These are phyloP conservation scores for Encephalitozoon romaleae DNA, from an alignment of 371 early-diverging fungal genomes.

Conservation along the genomic window DNA sequence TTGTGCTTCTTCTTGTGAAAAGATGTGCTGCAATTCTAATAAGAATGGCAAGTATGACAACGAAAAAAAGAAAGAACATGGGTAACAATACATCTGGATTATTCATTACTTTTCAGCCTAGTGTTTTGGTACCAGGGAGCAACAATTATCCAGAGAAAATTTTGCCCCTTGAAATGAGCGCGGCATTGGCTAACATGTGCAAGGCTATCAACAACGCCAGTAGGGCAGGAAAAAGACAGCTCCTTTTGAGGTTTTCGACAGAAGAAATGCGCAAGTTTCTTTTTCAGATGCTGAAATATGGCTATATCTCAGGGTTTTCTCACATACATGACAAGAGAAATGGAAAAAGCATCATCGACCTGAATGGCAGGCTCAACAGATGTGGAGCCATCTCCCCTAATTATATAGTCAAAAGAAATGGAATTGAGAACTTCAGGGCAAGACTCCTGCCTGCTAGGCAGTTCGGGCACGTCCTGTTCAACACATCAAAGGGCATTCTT, in stretches of 20 bases:
- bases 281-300: constrained; percentile 92
- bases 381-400: constrained; percentile 98
- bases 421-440: constrained; percentile 89
- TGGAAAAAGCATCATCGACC: constrained; percentile 94
- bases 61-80: neutral
- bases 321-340: constrained; percentile 93
- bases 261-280: constrained; percentile 94
- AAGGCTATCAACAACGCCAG: constrained; percentile 97
- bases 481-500: constrained; percentile 97
- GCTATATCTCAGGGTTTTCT: constrained; percentile 97
- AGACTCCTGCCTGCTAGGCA: constrained; percentile 97
- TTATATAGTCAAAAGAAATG: constrained; percentile 83
- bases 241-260: constrained; percentile 82
- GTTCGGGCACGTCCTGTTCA: constrained; percentile 89
- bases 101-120: neutral
- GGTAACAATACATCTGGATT: neutral
- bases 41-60: neutral
- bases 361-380: constrained; percentile 97
- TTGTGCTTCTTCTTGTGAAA: neutral
- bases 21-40: neutral
- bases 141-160: constrained; percentile 7
- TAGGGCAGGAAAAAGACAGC: constrained; percentile 90
- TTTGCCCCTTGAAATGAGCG: constrained; percentile 9
- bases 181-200: constrained; percentile 54
- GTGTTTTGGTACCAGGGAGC: neutral